Evolutionary conservation across 805 yeast species (phyloP), one percentile per base, ranked within the genome.

Genomic region (Millerago galiae): DNA sequence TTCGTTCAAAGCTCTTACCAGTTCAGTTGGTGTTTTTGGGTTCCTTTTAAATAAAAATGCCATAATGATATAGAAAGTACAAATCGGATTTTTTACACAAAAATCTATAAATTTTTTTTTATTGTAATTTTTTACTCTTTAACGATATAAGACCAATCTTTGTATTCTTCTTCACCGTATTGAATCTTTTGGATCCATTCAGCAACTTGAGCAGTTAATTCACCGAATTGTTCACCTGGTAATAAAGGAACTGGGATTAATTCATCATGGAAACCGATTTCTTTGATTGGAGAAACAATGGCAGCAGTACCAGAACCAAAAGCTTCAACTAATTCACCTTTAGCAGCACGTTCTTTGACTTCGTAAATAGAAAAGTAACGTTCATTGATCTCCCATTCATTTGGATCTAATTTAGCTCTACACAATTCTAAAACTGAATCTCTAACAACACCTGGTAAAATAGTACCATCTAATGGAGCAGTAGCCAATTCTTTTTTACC

Each of bases 271-370:
- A 80, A 91, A 45, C 89, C 90, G 59, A 91, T 87, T 56, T 75
- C 84, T 65, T 83, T 80, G 60, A 91, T 88, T 54, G 98, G 98
- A 30, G 95, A 80, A 36, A 93, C 98, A 59, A 91, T 80, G 35
- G 97, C 98, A 47, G 99, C 98, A 44, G 99, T 91, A 58, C 99
- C 99, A 16, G 96, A 72, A 54, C 98, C 98, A 58, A 91, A 91
- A 16, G 96, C 95, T 72, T 93, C 99, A 8, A 90, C 76, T 55
- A 91, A 74, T 60, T 85, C 83, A 47, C 96, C 95, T 63, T 81
- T 77, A 39, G 66, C 70, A 37, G 96, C 83, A 54, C 79, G 79
- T 56, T 83, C 87, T 39, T 72, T 76, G 44, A 91, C 85, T 68
- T 91, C 98, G 49, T 65, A 60, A 52, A 93, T 89, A 49, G 93